Evolutionary conservation across 1,284 basidiomycete genomes (phyloP), one percentile per base, ranked within the genome.

Genomic region (Leccinum subrobustum): DNA sequence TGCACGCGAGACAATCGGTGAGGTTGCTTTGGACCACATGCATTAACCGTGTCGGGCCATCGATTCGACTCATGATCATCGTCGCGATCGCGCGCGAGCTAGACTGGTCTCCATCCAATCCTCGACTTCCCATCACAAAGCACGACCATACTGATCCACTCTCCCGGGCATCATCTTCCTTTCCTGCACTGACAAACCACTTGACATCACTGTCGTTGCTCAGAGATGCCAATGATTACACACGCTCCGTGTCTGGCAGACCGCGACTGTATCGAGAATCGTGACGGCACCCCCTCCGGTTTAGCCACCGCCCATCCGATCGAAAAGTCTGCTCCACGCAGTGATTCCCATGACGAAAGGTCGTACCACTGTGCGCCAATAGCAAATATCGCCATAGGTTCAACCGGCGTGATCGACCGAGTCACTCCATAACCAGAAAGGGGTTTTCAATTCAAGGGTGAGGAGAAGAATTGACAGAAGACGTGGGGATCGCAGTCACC

Each of bases 341-440:
- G 1, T 8, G 25, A 52, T 12, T 27, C 47, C 50, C 53, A 48
- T 47, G 37, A 5, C 9, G 35, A 12, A 44, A 44, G n/a, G 33
- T 53, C 27, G 33, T 68, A 51, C 54, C 39, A 54, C 8, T n/a
- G 16, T 14, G 35, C 35, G 16, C 56, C 56, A 57, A 59, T 57
- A 23, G 68, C 59, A 54, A 44, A 53, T 65, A 52, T 60, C 55
- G 42, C 50, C 14, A 25, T 12, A 50, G 48, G 23, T 16, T 25
- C 23, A 44, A 48, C 47, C 44, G 11, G 42, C 6, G 11, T 44
- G 42, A 44, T 44, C 11, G 5, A 25, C 48, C 48, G 16, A 16
- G 23, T 16, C 25, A 18, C 37, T 35, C 55, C 33, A 39, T n/a
- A 23, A 27, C 52, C 2, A 47, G 27, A 63, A 63, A 51, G 47